A percentile compares a stretch with the other conserved stretches of the same genome.
Conservation (phyloP, 2,329 filamentous ascomycete species). For the Rhinocladiella similis region DNA sequence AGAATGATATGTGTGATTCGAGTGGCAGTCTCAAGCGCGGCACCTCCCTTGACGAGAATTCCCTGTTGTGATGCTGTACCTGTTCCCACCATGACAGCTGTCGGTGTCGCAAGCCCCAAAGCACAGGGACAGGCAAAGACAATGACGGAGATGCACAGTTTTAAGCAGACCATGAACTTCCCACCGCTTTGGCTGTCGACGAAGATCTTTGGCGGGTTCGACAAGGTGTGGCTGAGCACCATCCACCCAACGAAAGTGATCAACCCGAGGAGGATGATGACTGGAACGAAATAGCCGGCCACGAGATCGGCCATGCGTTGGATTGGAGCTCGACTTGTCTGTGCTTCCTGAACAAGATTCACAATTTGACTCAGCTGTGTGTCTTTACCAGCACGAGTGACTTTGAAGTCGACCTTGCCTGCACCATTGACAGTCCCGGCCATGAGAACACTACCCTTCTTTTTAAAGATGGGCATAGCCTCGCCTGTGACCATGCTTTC, state of each 20-base stretch:
- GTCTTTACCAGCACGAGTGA: slow-evolving; percentile 88
- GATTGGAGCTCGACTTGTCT: slow-evolving; percentile 91
- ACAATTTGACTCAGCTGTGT: slow-evolving; percentile 98
- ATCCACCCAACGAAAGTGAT: slow-evolving; percentile 91
- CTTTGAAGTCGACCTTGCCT: slow-evolving; percentile 86
- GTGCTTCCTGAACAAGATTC: slow-evolving; percentile 95
- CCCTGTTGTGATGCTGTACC: slow-evolving; percentile 93
- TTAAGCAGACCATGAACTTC: slow-evolving; percentile 92
- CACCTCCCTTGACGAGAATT: slow-evolving; percentile 96
- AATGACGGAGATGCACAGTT: slow-evolving; percentile 97
- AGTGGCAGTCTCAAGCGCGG: slow-evolving; percentile 84
- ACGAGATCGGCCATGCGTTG: slow-evolving; percentile 88
- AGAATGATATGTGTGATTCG: slow-evolving; percentile 87
- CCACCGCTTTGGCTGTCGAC: slow-evolving; percentile 77
- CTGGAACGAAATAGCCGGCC: slow-evolving; percentile 90
- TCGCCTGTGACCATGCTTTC: slow-evolving; percentile 99
- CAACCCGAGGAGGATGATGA: slow-evolving; percentile 80
- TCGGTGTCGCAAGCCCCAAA: slow-evolving; percentile 91
- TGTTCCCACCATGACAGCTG: slow-evolving; percentile 98
- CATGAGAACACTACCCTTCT: slow-evolving; percentile 74
- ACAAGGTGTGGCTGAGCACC: slow-evolving; percentile 82
- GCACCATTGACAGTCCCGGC: slow-evolving; percentile 95
- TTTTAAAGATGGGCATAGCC: slow-evolving; percentile 91
- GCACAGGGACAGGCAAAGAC: slow-evolving; percentile 98
- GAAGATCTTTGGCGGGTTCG: slow-evolving; percentile 87